Evolutionary conservation across 2,329 filamentous ascomycete genomes (phyloP).

Genomic region (Aureobasidium sp.): DNA sequence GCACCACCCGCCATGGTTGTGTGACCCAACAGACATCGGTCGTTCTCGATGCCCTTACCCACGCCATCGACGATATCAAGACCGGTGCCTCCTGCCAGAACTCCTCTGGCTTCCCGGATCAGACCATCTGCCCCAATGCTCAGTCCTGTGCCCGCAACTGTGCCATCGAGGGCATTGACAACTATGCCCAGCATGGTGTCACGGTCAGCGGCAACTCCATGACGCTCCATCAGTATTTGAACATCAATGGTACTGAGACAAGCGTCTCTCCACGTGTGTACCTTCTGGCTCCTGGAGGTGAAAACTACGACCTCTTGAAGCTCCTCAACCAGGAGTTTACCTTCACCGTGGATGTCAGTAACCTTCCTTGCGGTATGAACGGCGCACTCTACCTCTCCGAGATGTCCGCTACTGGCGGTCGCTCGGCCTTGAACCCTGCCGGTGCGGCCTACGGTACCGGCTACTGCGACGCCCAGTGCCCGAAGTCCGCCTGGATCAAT

Average conservation of each 20-base stretch:
- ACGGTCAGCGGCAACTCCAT: constrained; percentile 44
- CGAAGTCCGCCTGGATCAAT: constrained; percentile 16
- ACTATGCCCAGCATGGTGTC: constrained; percentile 48
- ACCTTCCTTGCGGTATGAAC: constrained; percentile 63
- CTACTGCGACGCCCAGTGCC: constrained; percentile 46
- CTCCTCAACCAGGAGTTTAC: constrained; percentile 63
- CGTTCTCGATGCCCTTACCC: constrained; percentile 45
- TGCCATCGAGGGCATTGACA: constrained; percentile 49
- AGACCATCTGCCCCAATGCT: constrained; percentile 42
- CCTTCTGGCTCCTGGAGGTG: constrained; percentile 52
- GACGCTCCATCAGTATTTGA: constrained; percentile 39
- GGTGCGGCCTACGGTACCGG: constrained; percentile 54
- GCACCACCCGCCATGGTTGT: constrained; percentile 46
- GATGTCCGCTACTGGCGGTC: constrained; percentile 57
- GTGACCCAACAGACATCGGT: constrained; percentile 41
- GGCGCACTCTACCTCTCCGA: constrained; percentile 60
- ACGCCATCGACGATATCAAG: constrained; percentile 39
- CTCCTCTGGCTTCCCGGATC: constrained; percentile 31
- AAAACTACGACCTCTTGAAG: constrained; percentile 58
- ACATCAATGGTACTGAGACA: constrained; percentile 31
- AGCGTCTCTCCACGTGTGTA: constrained; percentile 51
- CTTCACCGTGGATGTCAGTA: constrained; percentile 65
- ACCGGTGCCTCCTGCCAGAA: constrained; percentile 29
- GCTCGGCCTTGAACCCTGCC: constrained; percentile 36
- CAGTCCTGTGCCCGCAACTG: constrained; percentile 49